Evolutionary conservation across 768 basidiomycete species (phyloP), one percentile per base, ranked within the genome.

Genomic region (Trametes cinnabarina): DNA sequence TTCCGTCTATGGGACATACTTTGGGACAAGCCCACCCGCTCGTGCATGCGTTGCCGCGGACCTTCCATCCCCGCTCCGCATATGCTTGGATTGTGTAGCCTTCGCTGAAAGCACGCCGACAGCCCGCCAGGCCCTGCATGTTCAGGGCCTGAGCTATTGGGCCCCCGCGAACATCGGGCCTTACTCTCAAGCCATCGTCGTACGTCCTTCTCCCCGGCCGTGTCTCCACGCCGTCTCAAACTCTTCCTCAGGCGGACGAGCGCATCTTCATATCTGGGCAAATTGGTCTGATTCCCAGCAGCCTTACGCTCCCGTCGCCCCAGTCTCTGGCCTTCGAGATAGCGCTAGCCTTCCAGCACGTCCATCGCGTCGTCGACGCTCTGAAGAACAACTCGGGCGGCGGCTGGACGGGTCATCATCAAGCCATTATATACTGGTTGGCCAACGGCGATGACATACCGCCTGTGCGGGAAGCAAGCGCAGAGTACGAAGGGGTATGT

Each of bases 81-180:
- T 95, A 26, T 76, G 79, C 52, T 70, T 99, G 22, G 95, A 98
- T 59, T 91, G 88, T 61, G 73, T 90, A n/a, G 92, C 92, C n/a
- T 90, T 80, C 68, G 68, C 73, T 4, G 74, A 74, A 51, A 55
- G 32, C 22, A 80, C 66, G 6, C 48, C 66, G 5, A 26, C 62
- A 15, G 79, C 84, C 54, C 76, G 95, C 42, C 83, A 83, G 54
- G 87, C 92, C 0, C 77, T 98, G 43, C 97, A 99, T 68, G 97
- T 99, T 2, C 97, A 98, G 72, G 82, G 94, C 9, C 68, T 98
- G 61, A 98, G 96, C 71, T 98, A 98, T 68, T 99, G 97, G 97
- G 97, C 95, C 25, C 94, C 97, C 12, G 97, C 97, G 10, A 99
- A 98, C 70, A 98, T 99, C 53, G 97, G 97, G 0, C 97, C 97